Evolutionary conservation across 2,329 filamentous ascomycete genomes (phyloP).

Genomic region (Paracamarosporium sp.): DNA sequence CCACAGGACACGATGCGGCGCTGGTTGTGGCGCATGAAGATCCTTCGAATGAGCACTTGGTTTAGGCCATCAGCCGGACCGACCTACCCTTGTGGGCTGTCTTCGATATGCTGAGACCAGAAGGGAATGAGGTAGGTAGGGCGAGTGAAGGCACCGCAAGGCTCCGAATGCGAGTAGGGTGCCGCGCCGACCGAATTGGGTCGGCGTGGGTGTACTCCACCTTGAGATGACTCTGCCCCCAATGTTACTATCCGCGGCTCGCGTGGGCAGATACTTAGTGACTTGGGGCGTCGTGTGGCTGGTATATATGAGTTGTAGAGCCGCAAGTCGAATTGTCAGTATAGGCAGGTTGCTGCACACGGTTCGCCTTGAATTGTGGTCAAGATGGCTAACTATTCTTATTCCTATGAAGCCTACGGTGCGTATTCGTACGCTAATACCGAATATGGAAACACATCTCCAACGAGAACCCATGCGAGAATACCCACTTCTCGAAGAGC

Average conservation of each 20-base stretch:
- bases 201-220: not conserved
- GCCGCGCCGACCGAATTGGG: not conserved
- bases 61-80: not conserved
- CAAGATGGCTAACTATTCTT: constrained; percentile 5
- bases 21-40: not conserved
- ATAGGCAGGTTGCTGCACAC: constrained; percentile 1
- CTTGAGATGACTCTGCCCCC: not conserved
- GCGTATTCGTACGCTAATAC: constrained; percentile 1
- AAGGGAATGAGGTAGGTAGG: not conserved
- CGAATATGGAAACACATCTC: constrained; percentile 7
- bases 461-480: not conserved
- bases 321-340: not conserved
- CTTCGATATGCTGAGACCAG: not conserved
- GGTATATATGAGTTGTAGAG: constrained; percentile 4
- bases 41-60: not conserved
- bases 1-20: not conserved
- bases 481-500: constrained; percentile 7
- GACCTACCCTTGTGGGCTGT: not conserved
- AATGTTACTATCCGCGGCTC: not conserved
- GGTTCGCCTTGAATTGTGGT: not conserved
- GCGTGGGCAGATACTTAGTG: not conserved
- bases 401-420: not conserved
- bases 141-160: not conserved
- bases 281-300: not conserved
- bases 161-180: constrained; percentile 1